Evolutionary conservation across 306 rosid species (phyloP).

Genomic region (Inga laurina): DNA sequence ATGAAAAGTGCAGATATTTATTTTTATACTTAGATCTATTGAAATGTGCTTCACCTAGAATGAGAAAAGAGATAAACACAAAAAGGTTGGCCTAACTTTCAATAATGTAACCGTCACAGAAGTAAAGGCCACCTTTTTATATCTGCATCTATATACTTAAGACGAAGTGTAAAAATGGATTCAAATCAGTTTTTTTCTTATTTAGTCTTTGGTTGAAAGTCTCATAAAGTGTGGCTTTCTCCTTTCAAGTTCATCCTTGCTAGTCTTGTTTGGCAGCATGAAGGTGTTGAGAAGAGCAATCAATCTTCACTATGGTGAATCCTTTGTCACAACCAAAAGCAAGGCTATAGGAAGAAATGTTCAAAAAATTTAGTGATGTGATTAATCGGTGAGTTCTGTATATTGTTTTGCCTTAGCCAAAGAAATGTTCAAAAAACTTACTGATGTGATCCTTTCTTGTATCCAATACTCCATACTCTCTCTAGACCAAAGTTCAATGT

Average conservation of each 20-base stretch:
- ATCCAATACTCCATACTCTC: constrained; percentile 66
- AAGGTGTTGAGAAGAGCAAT: constrained; percentile 2
- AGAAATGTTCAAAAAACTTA: constrained; percentile 29
- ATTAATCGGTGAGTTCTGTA: no score
- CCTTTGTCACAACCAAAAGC: constrained; percentile 67
- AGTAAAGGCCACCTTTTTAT: not conserved
- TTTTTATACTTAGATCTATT: not conserved
- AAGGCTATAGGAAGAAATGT: constrained; percentile 39
- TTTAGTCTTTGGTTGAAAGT: not conserved
- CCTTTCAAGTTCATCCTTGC: not conserved
- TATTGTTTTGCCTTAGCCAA: not conserved
- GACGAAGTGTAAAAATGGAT: not conserved
- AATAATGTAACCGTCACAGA: no score
- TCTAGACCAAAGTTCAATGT: constrained; percentile 49
- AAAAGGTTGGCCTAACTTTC: not conserved
- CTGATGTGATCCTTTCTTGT: constrained; percentile 49
- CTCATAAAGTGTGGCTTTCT: not conserved
- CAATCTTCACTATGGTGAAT: constrained; percentile 34
- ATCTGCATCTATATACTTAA: no score
- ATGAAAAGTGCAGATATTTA: not conserved
- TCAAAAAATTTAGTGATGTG: no score
- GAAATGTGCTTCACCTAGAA: not conserved
- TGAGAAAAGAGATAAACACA: not conserved
- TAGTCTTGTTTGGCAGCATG: constrained; percentile 18
- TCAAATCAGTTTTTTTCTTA: not conserved